Evolutionary conservation across 106 monocot species (phyloP).

Genomic region (Dendrobium officinale): DNA sequence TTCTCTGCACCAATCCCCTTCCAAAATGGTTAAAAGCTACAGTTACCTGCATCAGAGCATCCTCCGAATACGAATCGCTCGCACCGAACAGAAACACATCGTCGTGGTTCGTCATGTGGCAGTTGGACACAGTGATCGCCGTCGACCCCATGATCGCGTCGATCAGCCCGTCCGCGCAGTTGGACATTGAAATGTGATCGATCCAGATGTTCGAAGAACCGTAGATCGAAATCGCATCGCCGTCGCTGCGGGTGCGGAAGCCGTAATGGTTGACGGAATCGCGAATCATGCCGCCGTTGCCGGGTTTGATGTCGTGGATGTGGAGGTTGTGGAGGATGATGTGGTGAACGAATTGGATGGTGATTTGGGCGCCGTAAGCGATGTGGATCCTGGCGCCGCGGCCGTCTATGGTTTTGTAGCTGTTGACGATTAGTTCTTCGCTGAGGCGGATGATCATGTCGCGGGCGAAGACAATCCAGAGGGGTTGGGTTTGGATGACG

Average conservation of each 20-base stretch:
- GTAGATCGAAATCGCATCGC: slow-evolving; percentile 49
- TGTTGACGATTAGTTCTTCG: slow-evolving; percentile 42
- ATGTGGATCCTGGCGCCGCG: slow-evolving; percentile 42
- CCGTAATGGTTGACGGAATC: slow-evolving; percentile 30
- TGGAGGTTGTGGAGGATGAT: slow-evolving; percentile 56
- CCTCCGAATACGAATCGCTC: slow-evolving; percentile 17
- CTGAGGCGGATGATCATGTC: slow-evolving; percentile 54
- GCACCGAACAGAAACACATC: slow-evolving; percentile 58
- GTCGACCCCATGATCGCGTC: slow-evolving; percentile 39
- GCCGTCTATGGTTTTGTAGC: slow-evolving; percentile 57
- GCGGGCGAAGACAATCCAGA: slow-evolving; percentile 19
- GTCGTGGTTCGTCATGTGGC: slow-evolving; percentile 42
- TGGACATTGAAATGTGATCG: slow-evolving; percentile 28
- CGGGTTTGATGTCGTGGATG: slow-evolving; percentile 38
- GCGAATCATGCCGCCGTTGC: slow-evolving; percentile 29
- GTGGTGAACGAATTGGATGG: slow-evolving; percentile 30
- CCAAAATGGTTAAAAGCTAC: slow-evolving; percentile 63
- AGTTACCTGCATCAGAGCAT: slow-evolving; percentile 50
- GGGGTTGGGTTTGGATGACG: slow-evolving; percentile 22
- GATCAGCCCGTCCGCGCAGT: slow-evolving; percentile 15
- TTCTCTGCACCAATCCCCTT: slow-evolving; percentile 50
- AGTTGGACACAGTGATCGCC: slow-evolving; percentile 60
- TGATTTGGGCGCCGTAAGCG: slow-evolving; percentile 15
- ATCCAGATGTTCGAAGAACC: slow-evolving; percentile 47
- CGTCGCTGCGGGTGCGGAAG: slow-evolving; percentile 34